Conservation (phyloP, 2,329 filamentous ascomycete genomes). For the Drechmeria coniospora region DNA sequence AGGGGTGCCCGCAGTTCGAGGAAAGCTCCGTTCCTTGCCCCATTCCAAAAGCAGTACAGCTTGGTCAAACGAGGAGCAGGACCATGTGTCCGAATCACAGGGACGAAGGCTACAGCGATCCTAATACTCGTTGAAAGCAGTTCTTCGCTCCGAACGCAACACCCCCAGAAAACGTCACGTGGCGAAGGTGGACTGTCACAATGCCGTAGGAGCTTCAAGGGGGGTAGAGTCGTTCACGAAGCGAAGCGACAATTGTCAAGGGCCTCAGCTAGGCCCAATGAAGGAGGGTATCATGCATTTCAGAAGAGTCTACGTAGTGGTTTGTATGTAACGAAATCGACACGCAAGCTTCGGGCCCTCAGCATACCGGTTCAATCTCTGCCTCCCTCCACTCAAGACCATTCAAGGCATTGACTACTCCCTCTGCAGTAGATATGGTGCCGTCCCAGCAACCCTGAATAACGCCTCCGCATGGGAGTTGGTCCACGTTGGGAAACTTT, state of each 20-base stretch:
- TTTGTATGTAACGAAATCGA: not conserved
- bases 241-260: not conserved
- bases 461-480: slow-evolving; percentile 10
- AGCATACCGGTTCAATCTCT: not conserved
- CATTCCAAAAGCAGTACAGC: not conserved
- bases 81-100: slow-evolving; percentile 2
- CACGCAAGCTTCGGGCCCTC: not conserved
- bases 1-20: slow-evolving; percentile 1
- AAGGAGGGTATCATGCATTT: not conserved
- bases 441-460: slow-evolving; percentile 16
- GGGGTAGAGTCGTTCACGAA: not conserved
- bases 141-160: not conserved
- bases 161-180: not conserved
- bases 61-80: slow-evolving; percentile 1
- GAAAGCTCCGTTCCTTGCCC: not conserved
- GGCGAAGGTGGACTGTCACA: not conserved
- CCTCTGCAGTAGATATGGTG: not conserved
- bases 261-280: not conserved
- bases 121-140: not conserved
- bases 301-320: not conserved
- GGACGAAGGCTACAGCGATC: slow-evolving; percentile 1
- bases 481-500: slow-evolving; percentile 13
- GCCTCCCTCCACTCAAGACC: not conserved
- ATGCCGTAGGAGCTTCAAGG: not conserved
- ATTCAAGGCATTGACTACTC: slow-evolving; percentile 1